phyloP scores from a whole-genome alignment of 257 asterid genomes.

The Linderniella brevidens region DNA sequence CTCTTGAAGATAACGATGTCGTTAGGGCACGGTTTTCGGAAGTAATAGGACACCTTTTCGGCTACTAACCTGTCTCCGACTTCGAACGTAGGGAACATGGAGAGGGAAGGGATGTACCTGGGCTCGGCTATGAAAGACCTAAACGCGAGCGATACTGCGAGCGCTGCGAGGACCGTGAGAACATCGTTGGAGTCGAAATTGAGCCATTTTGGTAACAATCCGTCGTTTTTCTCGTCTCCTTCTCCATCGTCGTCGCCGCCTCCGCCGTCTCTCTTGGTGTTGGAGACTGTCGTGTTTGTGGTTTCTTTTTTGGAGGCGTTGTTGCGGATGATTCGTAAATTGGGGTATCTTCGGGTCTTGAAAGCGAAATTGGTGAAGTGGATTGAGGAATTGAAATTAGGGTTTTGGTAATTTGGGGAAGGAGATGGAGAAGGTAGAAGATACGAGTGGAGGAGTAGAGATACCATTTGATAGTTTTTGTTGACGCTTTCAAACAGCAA shows the following conservation, averaged over 20 bases:
- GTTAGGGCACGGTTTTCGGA: slow-evolving; percentile 78
- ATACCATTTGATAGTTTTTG: no score
- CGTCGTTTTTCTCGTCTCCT: slow-evolving; percentile 23
- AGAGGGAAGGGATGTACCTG: slow-evolving; percentile 78
- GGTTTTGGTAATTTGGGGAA: no score
- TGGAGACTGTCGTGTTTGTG: slow-evolving; percentile 21
- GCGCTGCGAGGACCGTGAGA: slow-evolving; percentile 60
- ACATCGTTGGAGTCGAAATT: slow-evolving; percentile 63
- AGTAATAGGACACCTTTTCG: slow-evolving; percentile 84
- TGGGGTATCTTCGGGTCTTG: slow-evolving; percentile 9
- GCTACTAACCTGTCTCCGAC: slow-evolving; percentile 90
- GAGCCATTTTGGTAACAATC: slow-evolving; percentile 73
- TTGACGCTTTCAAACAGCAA: no score
- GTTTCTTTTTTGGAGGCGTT: slow-evolving; percentile 38
- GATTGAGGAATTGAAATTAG: no score
- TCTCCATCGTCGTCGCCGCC: slow-evolving; percentile 47
- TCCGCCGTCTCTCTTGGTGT: slow-evolving; percentile 24
- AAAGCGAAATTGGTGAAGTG: no score
- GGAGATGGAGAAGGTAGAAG: no score
- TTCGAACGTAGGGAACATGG: slow-evolving; percentile 92
- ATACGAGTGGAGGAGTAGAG: no score
- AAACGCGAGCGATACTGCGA: slow-evolving; percentile 70
- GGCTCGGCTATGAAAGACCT: slow-evolving; percentile 93
- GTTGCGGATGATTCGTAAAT: slow-evolving; percentile 20
- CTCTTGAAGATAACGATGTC: slow-evolving; percentile 80